Evolutionary conservation across 257 asterid genomes (phyloP).

Genomic region (Nicotiana undulata): DNA sequence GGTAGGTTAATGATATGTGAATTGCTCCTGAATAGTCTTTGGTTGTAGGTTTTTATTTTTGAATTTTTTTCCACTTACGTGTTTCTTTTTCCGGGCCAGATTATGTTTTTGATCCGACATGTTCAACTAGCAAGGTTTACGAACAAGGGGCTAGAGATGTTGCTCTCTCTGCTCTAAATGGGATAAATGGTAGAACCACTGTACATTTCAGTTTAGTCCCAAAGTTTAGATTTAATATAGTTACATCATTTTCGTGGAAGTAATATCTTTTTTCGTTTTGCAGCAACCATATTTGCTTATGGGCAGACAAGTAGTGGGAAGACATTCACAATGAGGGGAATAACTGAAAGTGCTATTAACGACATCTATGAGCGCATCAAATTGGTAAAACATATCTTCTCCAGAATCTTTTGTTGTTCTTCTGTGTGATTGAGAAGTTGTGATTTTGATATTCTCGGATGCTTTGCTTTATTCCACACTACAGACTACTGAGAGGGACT

Average conservation of each 20-base stretch:
- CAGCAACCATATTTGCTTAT: constrained; percentile 94
- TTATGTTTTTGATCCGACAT: constrained; percentile 70
- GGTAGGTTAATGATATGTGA: constrained; percentile 35
- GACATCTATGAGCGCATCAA: constrained; percentile 76
- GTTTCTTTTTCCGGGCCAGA: constrained; percentile 32
- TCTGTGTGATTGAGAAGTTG: not conserved
- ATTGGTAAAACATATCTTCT: constrained; percentile 31
- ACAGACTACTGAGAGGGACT: constrained; percentile 80
- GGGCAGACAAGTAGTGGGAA: constrained; percentile 98
- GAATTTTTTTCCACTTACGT: not conserved
- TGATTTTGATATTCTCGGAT: constrained; percentile 1
- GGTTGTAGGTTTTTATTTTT: not conserved
- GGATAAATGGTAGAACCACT: constrained; percentile 65
- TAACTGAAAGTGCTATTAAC: constrained; percentile 70
- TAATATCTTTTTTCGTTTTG: not conserved
- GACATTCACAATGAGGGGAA: constrained; percentile 94
- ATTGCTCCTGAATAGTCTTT: not conserved
- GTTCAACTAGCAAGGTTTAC: constrained; percentile 66
- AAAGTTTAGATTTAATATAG: too few species aligned
- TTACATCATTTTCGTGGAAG: too few species aligned
- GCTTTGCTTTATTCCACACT: constrained; percentile 8
- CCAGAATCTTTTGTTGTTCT: not conserved
- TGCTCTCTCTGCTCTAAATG: constrained; percentile 81
- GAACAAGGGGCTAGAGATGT: constrained; percentile 90
- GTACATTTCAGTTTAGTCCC: not conserved